Conservation (phyloP, 441 rosid genomes). For the Aquilaria agallochum region DNA sequence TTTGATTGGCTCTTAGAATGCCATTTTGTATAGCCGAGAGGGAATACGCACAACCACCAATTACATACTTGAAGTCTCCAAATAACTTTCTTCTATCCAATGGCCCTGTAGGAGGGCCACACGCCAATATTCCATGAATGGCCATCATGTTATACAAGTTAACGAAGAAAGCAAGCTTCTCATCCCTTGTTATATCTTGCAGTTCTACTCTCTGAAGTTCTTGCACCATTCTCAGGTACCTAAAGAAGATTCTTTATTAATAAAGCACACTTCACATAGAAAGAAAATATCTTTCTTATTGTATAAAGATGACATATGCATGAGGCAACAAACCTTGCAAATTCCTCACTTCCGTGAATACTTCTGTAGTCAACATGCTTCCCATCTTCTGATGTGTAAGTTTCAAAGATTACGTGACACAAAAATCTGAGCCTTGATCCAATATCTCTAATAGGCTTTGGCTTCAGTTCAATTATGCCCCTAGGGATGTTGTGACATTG, state of each 20-base stretch:
- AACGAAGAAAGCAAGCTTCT: slow-evolving; percentile 74
- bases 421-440: slow-evolving; percentile 66
- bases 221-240: slow-evolving; percentile 74
- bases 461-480: slow-evolving; percentile 75
- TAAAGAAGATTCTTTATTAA: slow-evolving; percentile 16
- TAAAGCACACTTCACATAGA: slow-evolving; percentile 3
- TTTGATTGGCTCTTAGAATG: slow-evolving; percentile 71
- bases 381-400: slow-evolving; percentile 72
- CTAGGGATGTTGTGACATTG: slow-evolving; percentile 82
- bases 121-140: slow-evolving; percentile 71
- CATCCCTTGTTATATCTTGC: slow-evolving; percentile 62
- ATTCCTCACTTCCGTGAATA: slow-evolving; percentile 92
- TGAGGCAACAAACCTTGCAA: slow-evolving; percentile 61
- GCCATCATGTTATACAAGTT: slow-evolving; percentile 91
- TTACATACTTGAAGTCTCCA: slow-evolving; percentile 76
- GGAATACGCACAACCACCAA: slow-evolving; percentile 71
- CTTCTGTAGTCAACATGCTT: slow-evolving; percentile 84
- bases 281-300: slow-evolving; percentile 5
- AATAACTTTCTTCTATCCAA: slow-evolving; percentile 68
- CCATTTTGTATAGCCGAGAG: slow-evolving; percentile 88
- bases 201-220: slow-evolving; percentile 80
- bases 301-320: background rate
- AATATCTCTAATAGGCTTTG: slow-evolving; percentile 62
- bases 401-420: slow-evolving; percentile 67
- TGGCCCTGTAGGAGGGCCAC: slow-evolving; percentile 68